A percentile compares a stretch with the other conserved stretches of the same genome.
These are phyloP conservation scores for Salix koriyanagi DNA, from an alignment of 345 rosid genomes.

Conservation along the genomic window DNA sequence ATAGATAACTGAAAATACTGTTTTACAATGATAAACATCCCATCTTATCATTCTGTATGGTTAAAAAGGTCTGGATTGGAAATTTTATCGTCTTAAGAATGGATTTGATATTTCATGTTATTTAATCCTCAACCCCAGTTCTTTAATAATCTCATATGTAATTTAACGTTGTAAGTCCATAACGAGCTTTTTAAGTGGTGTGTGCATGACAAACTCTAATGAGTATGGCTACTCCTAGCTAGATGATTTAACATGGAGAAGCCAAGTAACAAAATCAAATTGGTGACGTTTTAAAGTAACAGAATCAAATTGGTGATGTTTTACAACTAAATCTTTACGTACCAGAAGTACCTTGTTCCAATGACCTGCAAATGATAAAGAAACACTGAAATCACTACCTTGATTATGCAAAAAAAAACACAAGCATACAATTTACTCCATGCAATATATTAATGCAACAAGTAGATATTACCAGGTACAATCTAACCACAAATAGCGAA, in stretches of 20 bases:
- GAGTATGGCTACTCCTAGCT: background rate
- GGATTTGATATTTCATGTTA: background rate
- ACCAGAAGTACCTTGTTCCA: conserved; percentile 77
- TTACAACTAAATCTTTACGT: conserved; percentile 14
- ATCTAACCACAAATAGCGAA: background rate
- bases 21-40: background rate
- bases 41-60: background rate
- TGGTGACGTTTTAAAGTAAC: background rate
- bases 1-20: background rate
- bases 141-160: background rate
- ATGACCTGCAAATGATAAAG: conserved; percentile 59
- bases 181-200: background rate
- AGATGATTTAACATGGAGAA: background rate
- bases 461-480: background rate
- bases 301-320: background rate
- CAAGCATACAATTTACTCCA: background rate
- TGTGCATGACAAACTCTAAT: background rate
- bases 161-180: background rate
- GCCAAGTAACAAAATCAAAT: conserved; percentile 2
- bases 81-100: background rate
- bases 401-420: conserved; percentile 9
- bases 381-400: conserved; percentile 23
- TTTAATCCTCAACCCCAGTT: background rate
- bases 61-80: background rate
- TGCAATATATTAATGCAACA: background rate